Percentiles rank a stretch among this genome's conserved stretches.
These are phyloP conservation scores for Yamadazyma kitorensis DNA, from an alignment of 805 yeast genomes.

Conservation along the genomic window DNA sequence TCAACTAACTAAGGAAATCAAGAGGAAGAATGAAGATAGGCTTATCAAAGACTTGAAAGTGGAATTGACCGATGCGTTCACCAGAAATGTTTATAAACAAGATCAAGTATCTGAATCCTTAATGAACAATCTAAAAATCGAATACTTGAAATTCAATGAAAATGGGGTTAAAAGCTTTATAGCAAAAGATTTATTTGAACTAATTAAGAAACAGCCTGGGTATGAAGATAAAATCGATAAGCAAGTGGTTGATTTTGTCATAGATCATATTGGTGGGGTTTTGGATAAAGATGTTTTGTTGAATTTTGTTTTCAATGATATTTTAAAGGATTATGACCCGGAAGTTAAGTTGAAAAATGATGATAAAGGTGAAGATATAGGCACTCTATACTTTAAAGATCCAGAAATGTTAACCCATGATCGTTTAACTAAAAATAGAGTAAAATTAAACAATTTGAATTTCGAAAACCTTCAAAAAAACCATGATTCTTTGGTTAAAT, in stretches of 20 bases:
- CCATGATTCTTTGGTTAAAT: constrained; percentile 26
- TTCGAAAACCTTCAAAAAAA: background rate
- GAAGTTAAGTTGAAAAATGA: background rate
- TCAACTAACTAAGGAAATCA: constrained; percentile 8
- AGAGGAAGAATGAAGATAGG: constrained; percentile 1
- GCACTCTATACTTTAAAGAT: background rate
- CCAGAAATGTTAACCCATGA: background rate
- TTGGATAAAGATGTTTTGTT: background rate
- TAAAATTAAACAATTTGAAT: background rate
- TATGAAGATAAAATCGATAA: constrained; percentile 4
- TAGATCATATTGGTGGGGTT: background rate
- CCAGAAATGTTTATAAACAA: constrained; percentile 12
- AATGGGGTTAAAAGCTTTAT: constrained; percentile 11
- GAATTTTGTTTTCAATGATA: background rate
- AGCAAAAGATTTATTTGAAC: constrained; percentile 13
- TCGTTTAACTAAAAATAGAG: background rate
- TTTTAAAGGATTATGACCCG: background rate
- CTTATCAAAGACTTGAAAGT: constrained; percentile 5
- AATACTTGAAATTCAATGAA: constrained; percentile 11
- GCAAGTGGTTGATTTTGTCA: constrained; percentile 2
- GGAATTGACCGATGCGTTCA: constrained; percentile 11
- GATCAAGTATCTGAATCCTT: constrained; percentile 12
- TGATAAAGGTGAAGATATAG: background rate
- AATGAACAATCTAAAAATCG: constrained; percentile 13
- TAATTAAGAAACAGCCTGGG: constrained; percentile 3